Evolutionary conservation across 1,284 basidiomycete genomes (phyloP).

Genomic region (Ustilago curta): DNA sequence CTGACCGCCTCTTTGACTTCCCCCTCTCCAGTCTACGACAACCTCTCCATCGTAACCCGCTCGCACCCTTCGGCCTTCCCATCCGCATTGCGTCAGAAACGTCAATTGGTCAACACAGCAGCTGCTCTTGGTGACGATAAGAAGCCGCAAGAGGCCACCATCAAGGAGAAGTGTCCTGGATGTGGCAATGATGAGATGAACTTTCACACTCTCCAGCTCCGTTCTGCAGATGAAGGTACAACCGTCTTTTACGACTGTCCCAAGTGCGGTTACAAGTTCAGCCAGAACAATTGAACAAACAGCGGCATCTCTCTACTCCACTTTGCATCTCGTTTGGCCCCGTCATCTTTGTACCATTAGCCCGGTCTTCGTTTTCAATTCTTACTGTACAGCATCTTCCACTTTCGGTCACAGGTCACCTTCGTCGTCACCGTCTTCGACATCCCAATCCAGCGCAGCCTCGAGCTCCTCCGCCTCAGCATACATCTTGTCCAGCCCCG

Average conservation of each 20-base stretch:
- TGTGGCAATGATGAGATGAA: constrained; percentile 76
- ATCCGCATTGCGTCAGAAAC: constrained; percentile 84
- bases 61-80: constrained; percentile 96
- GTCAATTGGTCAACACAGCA: constrained; percentile 79
- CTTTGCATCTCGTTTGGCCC: constrained; percentile 19
- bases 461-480: constrained; percentile 56
- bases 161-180: constrained; percentile 89
- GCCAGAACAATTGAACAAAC: constrained; percentile 56
- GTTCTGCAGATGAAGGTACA: constrained; percentile 71
- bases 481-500: constrained; percentile 80
- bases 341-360: constrained; percentile 38
- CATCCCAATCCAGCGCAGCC: constrained; percentile 54
- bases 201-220: constrained; percentile 71
- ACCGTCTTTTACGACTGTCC: constrained; percentile 70
- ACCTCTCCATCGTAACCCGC: constrained; percentile 86
- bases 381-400: constrained; percentile 9
- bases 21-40: constrained; percentile 82
- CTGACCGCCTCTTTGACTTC: not conserved
- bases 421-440: constrained; percentile 43
- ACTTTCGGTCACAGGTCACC: constrained; percentile 18
- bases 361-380: not conserved
- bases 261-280: constrained; percentile 69
- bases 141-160: constrained; percentile 73
- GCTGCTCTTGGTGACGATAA: constrained; percentile 34
- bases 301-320: not conserved